phyloP scores from a whole-genome alignment of 2,329 filamentous ascomycete species.

The Diaporthe sp. region DNA sequence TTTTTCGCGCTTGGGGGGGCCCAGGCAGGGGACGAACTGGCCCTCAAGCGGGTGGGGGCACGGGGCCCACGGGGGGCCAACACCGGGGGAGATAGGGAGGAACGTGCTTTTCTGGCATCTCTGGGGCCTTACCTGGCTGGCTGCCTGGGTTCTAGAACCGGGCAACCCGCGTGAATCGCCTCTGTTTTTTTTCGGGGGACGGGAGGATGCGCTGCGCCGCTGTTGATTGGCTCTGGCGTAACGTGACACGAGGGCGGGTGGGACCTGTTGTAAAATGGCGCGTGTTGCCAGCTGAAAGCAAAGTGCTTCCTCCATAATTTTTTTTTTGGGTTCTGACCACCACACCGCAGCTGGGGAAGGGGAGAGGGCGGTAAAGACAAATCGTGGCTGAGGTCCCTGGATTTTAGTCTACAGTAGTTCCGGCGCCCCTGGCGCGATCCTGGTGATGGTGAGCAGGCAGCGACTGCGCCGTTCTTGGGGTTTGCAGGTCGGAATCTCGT shows the following conservation, averaged over 20 bases:
- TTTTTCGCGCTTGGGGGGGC: too few relatives aligned
- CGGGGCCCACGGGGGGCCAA: background rate
- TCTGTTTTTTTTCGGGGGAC: background rate
- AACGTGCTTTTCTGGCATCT: constrained; percentile 4
- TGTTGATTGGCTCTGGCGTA: constrained; percentile 14
- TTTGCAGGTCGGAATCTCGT: constrained; percentile 16
- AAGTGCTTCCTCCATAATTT: background rate
- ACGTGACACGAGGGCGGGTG: constrained; percentile 18
- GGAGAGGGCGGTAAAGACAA: constrained; percentile 6
- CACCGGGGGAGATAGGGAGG: background rate
- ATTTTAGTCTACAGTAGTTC: background rate
- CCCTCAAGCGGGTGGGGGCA: background rate
- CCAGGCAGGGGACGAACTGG: background rate
- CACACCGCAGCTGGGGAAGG: constrained; percentile 2
- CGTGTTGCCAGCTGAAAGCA: constrained; percentile 24
- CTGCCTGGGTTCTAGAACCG: background rate
- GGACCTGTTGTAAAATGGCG: constrained; percentile 16
- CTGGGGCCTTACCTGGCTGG: too few relatives aligned
- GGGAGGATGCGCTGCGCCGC: background rate
- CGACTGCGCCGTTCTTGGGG: background rate
- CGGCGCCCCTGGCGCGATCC: background rate
- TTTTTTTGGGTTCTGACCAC: constrained; percentile 26
- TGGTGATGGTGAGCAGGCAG: background rate
- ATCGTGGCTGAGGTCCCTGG: constrained; percentile 18
- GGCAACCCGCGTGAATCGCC: background rate